Evolutionary conservation across 192 early-diverging fungal species (phyloP).

Genomic region (Phycomyces blakesleeanus): DNA sequence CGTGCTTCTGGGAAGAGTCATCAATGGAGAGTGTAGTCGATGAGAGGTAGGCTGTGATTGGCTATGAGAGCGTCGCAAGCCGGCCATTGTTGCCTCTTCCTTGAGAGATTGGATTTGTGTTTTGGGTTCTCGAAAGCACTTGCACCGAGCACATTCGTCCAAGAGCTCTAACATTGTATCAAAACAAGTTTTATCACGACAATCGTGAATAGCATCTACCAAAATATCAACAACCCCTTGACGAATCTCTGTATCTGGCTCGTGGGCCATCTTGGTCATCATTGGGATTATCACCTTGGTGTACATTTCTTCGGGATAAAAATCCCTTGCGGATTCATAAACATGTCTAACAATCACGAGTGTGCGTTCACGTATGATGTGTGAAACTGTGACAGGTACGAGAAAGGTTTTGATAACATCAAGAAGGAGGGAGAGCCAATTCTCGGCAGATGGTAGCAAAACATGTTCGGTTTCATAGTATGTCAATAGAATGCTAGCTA

Average conservation of each 20-base stretch:
- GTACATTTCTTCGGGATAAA: slow-evolving; percentile 44
- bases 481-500: slow-evolving; percentile 38
- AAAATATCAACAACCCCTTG: slow-evolving; percentile 37
- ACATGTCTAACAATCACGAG: slow-evolving; percentile 44
- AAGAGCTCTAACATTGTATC: slow-evolving; percentile 33
- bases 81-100: not conserved
- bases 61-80: not conserved
- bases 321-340: slow-evolving; percentile 47
- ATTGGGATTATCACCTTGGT: slow-evolving; percentile 43
- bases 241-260: slow-evolving; percentile 35
- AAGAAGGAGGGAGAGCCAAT: slow-evolving; percentile 47
- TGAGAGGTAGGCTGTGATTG: not conserved
- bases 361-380: slow-evolving; percentile 27
- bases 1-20: not conserved
- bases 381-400: slow-evolving; percentile 26
- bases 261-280: slow-evolving; percentile 33
- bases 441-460: slow-evolving; percentile 49
- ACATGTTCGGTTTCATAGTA: slow-evolving; percentile 52
- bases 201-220: slow-evolving; percentile 31
- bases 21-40: not conserved
- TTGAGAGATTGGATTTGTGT: not conserved
- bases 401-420: slow-evolving; percentile 43
- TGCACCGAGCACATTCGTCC: slow-evolving; percentile 35
- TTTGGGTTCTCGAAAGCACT: slow-evolving; percentile 15
- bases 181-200: slow-evolving; percentile 32